Evolutionary conservation across 1,139 yeast species (phyloP).

Genomic region (Yamadazyma friedrichii): DNA sequence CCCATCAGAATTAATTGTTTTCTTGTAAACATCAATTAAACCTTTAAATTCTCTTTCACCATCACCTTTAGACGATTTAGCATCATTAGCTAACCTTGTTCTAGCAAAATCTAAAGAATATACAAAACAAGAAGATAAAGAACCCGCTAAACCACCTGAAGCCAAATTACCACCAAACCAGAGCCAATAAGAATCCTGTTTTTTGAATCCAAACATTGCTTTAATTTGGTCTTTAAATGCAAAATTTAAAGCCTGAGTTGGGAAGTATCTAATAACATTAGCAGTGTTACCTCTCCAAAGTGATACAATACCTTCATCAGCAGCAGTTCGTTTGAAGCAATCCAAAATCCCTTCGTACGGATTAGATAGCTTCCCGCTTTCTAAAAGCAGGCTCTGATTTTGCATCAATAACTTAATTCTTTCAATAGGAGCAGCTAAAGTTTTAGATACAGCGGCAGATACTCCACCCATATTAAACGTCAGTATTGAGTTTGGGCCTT

Average conservation of each 20-base stretch:
- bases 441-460: slow-evolving; percentile 57
- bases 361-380: slow-evolving; percentile 52
- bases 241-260: slow-evolving; percentile 54
- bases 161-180: slow-evolving; percentile 58
- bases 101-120: slow-evolving; percentile 57
- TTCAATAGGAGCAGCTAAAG: slow-evolving; percentile 57
- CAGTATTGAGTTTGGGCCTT: no score
- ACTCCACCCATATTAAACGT: slow-evolving; percentile 39
- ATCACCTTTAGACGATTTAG: slow-evolving; percentile 47
- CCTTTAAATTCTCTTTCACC: slow-evolving; percentile 53
- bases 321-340: slow-evolving; percentile 54
- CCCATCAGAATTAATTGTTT: slow-evolving; percentile 54
- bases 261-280: slow-evolving; percentile 55
- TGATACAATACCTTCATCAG: slow-evolving; percentile 50
- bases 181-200: slow-evolving; percentile 48
- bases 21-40: slow-evolving; percentile 53
- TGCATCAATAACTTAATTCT: slow-evolving; percentile 54
- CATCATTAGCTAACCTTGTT: slow-evolving; percentile 57
- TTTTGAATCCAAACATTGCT: slow-evolving; percentile 53
- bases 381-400: slow-evolving; percentile 54
- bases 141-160: slow-evolving; percentile 58
- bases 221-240: slow-evolving; percentile 55
- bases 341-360: slow-evolving; percentile 51
- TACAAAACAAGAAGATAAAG: slow-evolving; percentile 53
- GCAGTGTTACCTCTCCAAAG: slow-evolving; percentile 62